Base-by-base conservation (phyloP, 1,139 yeast genomes). In the Sugiyamaella neomexicana region DNA sequence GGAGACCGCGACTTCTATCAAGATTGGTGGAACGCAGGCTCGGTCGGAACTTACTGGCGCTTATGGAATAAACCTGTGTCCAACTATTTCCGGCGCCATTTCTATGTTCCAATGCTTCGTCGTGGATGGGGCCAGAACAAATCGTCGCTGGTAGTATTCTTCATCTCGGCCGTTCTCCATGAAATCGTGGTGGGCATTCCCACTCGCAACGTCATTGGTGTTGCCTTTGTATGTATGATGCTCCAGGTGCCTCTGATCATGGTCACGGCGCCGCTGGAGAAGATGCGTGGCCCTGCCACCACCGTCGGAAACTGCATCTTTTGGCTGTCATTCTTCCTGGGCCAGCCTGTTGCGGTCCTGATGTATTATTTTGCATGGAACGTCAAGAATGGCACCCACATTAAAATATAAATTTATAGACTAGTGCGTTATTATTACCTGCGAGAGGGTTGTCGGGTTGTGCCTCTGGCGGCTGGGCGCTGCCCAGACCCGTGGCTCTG, bases 1-100 rank as follows among this genome's bases (percentile, higher is more conserved):
- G 87, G 84, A 1, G 89, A 85, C 64, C 76, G 89, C 39, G 84
- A 82, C 55, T 85, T 85, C 68, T 85, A 85, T 64, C 85, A 83
- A 16, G 85, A 86, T 39, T 84, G 89, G 89, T 84, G 89, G 89
- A 81, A 85, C 55, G 80, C 87, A 52, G 80, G 82, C 17, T 83
- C 85, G 54, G 83, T 85, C 70, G 81, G 82, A 9, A 81, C 83
- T 55, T 85, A 80, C 70, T 80, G 88, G 70, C 75, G 85, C 54
- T 74, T 78, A 58, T 84, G 89, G 89, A 84, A 84, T 68, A 74
- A 75, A 54, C 88, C 89, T 0, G 85, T 84, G 32, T 81, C 82
- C 61, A 80, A 80, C 60, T 84, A 82, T 64, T 77, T 84, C 60
- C 73, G 81, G 27, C 76, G 89, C 38, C 89, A 84, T 65, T 78